Evolutionary conservation across 306 rosid genomes (phyloP).

Genomic region (Argentina anserina): DNA sequence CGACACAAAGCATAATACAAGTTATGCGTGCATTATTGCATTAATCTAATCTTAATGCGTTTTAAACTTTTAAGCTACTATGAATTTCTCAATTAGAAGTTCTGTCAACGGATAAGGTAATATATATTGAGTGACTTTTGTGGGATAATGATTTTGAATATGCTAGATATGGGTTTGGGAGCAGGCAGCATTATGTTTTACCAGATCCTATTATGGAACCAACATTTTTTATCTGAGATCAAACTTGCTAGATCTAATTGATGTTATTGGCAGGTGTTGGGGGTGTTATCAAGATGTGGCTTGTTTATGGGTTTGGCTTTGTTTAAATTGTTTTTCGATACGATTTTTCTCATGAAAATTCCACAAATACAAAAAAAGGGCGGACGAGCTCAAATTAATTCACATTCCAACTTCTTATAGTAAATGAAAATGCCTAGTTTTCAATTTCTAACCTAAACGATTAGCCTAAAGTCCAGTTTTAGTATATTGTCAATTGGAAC

Average conservation of each 20-base stretch:
- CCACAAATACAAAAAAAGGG: no score
- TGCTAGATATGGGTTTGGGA: background rate
- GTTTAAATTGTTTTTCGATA: background rate
- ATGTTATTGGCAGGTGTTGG: background rate
- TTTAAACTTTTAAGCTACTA: background rate
- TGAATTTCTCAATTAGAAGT: background rate
- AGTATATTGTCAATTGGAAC: no score
- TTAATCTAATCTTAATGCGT: background rate
- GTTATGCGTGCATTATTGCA: background rate
- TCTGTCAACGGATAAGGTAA: slow-evolving; percentile 1
- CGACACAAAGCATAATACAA: background rate
- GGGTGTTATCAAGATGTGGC: background rate
- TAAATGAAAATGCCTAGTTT: background rate
- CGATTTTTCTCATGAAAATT: no score
- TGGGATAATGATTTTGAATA: background rate
- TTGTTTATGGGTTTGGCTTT: background rate
- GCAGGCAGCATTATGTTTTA: background rate
- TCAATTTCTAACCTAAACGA: no score
- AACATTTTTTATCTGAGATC: slow-evolving; percentile 35
- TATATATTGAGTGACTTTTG: slow-evolving; percentile 4
- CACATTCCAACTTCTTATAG: background rate
- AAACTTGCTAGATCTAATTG: slow-evolving; percentile 25
- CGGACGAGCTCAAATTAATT: background rate
- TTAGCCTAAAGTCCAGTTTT: background rate
- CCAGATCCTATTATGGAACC: slow-evolving; percentile 3